phyloP scores from a whole-genome alignment of 805 yeast species.

The Candida namnaoensis region DNA sequence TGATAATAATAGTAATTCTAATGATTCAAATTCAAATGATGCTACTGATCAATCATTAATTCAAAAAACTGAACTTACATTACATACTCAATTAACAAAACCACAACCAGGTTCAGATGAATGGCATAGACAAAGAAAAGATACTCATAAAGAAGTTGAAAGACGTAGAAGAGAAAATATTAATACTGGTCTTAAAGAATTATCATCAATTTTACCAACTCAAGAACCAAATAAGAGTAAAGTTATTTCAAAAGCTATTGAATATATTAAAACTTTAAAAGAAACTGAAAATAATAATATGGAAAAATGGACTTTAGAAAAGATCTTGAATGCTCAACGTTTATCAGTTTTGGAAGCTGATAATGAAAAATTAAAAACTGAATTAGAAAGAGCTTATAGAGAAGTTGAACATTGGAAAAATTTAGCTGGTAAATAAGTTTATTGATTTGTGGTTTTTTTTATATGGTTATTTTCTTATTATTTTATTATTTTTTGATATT shows the following conservation, averaged over 20 bases:
- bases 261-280: constrained; percentile 80
- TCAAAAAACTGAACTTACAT: constrained; percentile 4
- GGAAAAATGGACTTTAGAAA: constrained; percentile 94
- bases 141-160: constrained; percentile 94
- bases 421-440: constrained; percentile 10
- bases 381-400: constrained; percentile 85
- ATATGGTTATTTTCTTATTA: too few relatives aligned
- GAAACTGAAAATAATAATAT: constrained; percentile 84
- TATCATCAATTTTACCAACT: constrained; percentile 72
- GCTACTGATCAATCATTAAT: constrained; percentile 2
- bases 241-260: constrained; percentile 80
- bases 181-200: constrained; percentile 76
- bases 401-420: constrained; percentile 82
- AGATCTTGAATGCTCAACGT: constrained; percentile 85
- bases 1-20: not conserved
- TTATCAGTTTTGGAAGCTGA: constrained; percentile 76
- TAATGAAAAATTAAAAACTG: constrained; percentile 81
- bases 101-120: constrained; percentile 73
- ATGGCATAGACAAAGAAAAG: constrained; percentile 76
- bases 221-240: constrained; percentile 87
- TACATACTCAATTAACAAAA: constrained; percentile 22
- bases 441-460: too few relatives aligned
- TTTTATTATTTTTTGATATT: too few relatives aligned
- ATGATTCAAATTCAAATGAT: too few relatives aligned
- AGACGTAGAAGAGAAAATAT: constrained; percentile 86